These are phyloP conservation scores for Tolypocladium tundrense DNA, from an alignment of 2,329 filamentous ascomycete genomes.

Conservation along the genomic window DNA sequence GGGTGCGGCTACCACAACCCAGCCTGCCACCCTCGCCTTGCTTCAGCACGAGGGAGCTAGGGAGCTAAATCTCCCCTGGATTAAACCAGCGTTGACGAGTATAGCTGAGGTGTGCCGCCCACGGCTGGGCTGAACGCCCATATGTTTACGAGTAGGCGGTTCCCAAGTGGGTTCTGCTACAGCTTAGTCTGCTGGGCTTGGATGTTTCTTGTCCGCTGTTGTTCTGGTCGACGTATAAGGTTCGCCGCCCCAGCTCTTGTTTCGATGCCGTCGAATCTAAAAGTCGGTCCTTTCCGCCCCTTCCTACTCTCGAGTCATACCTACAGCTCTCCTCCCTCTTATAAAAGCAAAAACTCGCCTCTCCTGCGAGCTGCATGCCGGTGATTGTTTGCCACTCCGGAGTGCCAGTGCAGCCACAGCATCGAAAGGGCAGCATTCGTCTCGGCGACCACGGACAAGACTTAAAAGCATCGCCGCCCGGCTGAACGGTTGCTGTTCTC, in stretches of 20 bases:
- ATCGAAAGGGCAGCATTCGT: background rate
- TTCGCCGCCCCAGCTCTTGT: slow-evolving; percentile 11
- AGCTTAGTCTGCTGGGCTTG: background rate
- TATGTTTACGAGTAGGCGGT: background rate
- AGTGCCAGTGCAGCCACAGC: background rate
- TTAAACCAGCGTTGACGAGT: slow-evolving; percentile 1
- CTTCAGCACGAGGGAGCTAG: slow-evolving; percentile 3
- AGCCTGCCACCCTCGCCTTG: background rate
- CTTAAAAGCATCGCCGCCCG: too few species aligned
- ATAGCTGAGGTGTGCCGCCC: slow-evolving; percentile 7
- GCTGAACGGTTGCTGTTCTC: too few species aligned
- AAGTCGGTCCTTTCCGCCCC: background rate
- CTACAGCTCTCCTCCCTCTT: background rate
- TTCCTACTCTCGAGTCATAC: background rate
- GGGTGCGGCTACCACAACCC: background rate
- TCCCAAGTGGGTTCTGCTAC: slow-evolving; percentile 3
- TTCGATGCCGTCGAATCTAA: background rate
- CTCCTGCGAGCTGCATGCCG: background rate
- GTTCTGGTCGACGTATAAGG: slow-evolving; percentile 3
- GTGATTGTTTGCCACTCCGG: background rate
- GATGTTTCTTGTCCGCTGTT: background rate
- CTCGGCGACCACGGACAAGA: too few species aligned
- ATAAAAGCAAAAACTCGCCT: background rate
- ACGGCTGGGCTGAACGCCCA: slow-evolving; percentile 3
- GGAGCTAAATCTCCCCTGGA: slow-evolving; percentile 1